Evolutionary conservation across 306 rosid species (phyloP).

Genomic region (Glycine latifolia): DNA sequence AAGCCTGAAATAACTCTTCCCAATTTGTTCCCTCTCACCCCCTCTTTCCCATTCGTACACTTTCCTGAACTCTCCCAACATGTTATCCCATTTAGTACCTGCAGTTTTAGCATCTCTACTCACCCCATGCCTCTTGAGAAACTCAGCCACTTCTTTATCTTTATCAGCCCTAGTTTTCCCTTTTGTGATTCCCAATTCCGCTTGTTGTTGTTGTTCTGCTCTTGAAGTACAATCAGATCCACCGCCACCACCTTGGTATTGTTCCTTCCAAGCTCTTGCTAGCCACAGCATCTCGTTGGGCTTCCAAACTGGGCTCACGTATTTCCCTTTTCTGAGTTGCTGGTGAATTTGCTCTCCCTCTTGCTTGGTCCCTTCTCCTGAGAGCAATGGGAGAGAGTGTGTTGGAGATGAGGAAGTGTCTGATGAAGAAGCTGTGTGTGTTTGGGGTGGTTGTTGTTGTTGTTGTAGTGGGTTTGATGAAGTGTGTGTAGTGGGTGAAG

Average conservation of each 20-base stretch:
- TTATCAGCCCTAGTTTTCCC: slow-evolving; percentile 92
- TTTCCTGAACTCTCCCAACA: slow-evolving; percentile 96
- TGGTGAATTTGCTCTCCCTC: slow-evolving; percentile 66
- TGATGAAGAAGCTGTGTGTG: slow-evolving; percentile 63
- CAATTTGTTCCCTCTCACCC: slow-evolving; percentile 79
- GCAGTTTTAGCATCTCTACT: slow-evolving; percentile 86
- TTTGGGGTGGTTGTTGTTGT: no score
- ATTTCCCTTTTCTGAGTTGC: slow-evolving; percentile 86
- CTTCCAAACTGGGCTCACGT: slow-evolving; percentile 98
- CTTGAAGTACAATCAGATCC: slow-evolving; percentile 48
- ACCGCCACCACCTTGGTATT: slow-evolving; percentile 61
- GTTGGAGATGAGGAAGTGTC: slow-evolving; percentile 82
- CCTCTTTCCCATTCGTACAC: slow-evolving; percentile 98
- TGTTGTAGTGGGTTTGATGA: slow-evolving; percentile 35
- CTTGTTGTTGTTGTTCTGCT: slow-evolving; percentile 43
- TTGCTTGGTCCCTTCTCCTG: slow-evolving; percentile 54
- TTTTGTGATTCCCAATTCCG: slow-evolving; percentile 50
- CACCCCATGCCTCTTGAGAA: slow-evolving; percentile 74
- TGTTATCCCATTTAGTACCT: slow-evolving; percentile 98
- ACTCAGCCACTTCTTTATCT: slow-evolving; percentile 92
- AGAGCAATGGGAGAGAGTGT: slow-evolving; percentile 66
- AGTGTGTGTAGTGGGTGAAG: slow-evolving; percentile 58
- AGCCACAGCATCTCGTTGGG: slow-evolving; percentile 95
- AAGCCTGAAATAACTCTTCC: slow-evolving; percentile 93
- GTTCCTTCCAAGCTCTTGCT: slow-evolving; percentile 87